Evolutionary conservation across 352 stramenopile species (phyloP).

Genomic region (Pythium insidiosum): DNA sequence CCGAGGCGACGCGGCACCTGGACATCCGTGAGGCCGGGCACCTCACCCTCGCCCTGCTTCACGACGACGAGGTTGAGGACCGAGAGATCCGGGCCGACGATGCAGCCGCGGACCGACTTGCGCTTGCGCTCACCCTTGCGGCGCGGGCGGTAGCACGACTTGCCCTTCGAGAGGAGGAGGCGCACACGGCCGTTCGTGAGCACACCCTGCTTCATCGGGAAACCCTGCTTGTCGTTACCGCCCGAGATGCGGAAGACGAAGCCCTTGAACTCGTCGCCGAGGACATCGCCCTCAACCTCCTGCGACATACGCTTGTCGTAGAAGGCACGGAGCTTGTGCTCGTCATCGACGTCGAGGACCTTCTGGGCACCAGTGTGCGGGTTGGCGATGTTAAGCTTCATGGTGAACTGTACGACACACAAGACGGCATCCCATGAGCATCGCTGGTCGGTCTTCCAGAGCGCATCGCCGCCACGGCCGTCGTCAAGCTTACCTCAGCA

Average conservation of each 20-base stretch:
- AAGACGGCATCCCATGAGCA: not conserved
- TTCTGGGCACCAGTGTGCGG: constrained; percentile 97
- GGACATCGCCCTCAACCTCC: constrained; percentile 97
- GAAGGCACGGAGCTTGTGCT: constrained; percentile 98
- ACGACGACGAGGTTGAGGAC: constrained; percentile 99
- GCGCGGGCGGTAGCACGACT: constrained; percentile 95
- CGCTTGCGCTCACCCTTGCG: constrained; percentile 97
- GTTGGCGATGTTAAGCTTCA: constrained; percentile 99
- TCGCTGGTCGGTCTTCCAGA: too few relatives aligned
- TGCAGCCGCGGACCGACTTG: constrained; percentile 99
- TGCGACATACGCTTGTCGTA: constrained; percentile 99
- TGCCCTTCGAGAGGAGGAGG: constrained; percentile 97
- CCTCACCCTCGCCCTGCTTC: constrained; percentile 94
- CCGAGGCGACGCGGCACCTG: constrained; percentile 95
- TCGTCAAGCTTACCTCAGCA: constrained; percentile 27
- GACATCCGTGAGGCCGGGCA: constrained; percentile 97
- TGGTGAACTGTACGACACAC: constrained; percentile 29
- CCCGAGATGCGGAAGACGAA: constrained; percentile 98
- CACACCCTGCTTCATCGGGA: constrained; percentile 99
- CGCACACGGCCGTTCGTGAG: constrained; percentile 97
- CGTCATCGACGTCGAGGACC: constrained; percentile 99
- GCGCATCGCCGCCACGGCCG: too few relatives aligned
- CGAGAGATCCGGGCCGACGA: constrained; percentile 98
- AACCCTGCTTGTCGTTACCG: constrained; percentile 99
- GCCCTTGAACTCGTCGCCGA: constrained; percentile 99